phyloP scores from a whole-genome alignment of 73 alveolate species.

The Tetrahymena malaccensis region DNA sequence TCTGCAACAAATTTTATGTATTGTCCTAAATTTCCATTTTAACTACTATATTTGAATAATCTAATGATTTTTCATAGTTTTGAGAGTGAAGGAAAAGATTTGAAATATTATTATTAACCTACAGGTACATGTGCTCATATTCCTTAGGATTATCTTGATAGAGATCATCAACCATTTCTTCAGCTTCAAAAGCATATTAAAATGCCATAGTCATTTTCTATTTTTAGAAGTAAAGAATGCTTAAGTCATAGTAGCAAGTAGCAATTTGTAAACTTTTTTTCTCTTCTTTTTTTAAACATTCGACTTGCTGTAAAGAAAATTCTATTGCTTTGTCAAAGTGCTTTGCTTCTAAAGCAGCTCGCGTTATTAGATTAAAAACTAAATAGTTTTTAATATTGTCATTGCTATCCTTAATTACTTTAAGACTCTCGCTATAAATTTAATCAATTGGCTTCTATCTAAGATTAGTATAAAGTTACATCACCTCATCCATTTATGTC shows the following conservation, averaged over 20 bases:
- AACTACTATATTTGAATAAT: not conserved
- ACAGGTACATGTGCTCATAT: not conserved
- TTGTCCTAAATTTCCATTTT: not conserved
- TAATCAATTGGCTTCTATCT: not conserved
- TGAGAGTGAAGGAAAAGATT: not conserved
- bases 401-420: not conserved
- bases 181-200: not conserved
- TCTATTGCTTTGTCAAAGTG: not conserved
- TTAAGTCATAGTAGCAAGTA: not conserved
- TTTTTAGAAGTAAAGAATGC: not conserved
- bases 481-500: not conserved
- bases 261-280: not conserved
- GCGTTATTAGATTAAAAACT: not conserved
- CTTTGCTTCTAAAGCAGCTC: not conserved
- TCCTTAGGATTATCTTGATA: not conserved
- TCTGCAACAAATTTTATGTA: not conserved
- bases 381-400: not conserved
- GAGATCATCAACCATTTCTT: not conserved
- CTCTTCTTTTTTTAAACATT: not conserved
- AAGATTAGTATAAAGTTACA: not conserved
- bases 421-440: not conserved
- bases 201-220: not conserved
- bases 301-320: not conserved
- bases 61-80: not conserved
- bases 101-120: not conserved